Evolutionary conservation across 306 rosid genomes (phyloP).

Genomic region (Notholithocarpus densiflorus): DNA sequence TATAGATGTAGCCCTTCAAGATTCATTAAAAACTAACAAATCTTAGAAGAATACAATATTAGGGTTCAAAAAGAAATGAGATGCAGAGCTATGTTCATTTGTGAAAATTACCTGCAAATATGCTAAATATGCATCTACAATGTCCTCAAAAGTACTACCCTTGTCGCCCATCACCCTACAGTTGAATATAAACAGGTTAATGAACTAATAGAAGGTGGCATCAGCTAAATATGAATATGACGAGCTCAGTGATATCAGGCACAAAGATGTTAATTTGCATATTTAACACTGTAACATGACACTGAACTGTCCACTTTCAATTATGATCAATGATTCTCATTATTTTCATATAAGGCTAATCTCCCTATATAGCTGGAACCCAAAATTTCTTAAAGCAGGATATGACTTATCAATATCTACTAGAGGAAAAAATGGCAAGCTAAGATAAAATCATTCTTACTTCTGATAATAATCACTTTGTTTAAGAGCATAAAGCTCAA

Average conservation of each 20-base stretch:
- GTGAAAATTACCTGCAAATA: conserved; percentile 81
- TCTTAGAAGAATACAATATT: background rate
- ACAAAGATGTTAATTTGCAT: background rate
- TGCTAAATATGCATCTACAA: conserved; percentile 86
- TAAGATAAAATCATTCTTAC: conserved; percentile 55
- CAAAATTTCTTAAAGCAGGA: background rate
- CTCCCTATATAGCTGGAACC: background rate
- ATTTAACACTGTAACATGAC: background rate
- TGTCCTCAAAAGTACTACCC: conserved; percentile 67
- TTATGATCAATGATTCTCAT: background rate
- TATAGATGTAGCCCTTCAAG: background rate
- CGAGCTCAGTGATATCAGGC: background rate
- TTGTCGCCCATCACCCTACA: conserved; percentile 53
- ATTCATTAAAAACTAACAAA: conserved; percentile 1
- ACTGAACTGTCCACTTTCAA: background rate
- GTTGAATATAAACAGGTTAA: conserved; percentile 23
- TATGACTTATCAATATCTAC: background rate
- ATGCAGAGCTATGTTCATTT: conserved; percentile 4
- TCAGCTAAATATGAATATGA: background rate
- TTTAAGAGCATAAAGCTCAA: conserved; percentile 86
- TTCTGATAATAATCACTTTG: conserved; percentile 56
- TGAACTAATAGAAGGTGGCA: conserved; percentile 1
- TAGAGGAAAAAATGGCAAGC: conserved; percentile 9
- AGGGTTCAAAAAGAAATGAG: conserved; percentile 12
- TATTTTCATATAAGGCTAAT: background rate